Base-by-base conservation (phyloP, 2,329 filamentous ascomycete genomes). In the Cladophialophora carrionii region DNA sequence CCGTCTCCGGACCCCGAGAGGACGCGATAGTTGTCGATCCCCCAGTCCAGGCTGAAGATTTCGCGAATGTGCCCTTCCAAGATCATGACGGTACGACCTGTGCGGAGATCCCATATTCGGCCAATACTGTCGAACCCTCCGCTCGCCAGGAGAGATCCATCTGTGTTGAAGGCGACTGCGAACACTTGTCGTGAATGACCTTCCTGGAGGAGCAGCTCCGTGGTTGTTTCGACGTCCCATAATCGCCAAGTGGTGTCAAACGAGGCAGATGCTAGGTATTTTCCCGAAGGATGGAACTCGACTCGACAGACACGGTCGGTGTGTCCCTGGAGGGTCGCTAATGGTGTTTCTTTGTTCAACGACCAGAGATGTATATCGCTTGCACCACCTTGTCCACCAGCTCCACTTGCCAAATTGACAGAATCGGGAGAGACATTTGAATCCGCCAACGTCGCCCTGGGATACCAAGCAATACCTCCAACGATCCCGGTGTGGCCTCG, bases 221-320 rank as follows among this genome's bases (percentile, higher is more conserved):
- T 88, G 0, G 88, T 91, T 0, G 90, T 95, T 71, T 91, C 88
- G 0, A 98, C 87, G 75, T 98, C 94, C 94, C 95, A 99, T 37
- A 99, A 82, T 52, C 94, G 87, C 95, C 95, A 99, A 0, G 95
- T 96, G 1, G 92, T 96, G 75, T 99, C 95, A 73, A 95, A 95
- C 0, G 92, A 96, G 6, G 95, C 95, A 0, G 93, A 96, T 4
- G 94, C 95, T 5, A 98, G 82, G 73, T 94, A 98, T 67, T 85
- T 85, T 3, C 94, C 94, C 0, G 91, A 96, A 0, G 95, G 95
- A 71, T 99, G 95, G 74, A 98, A 96, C 65, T 96, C 95, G 12
- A 96, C 89, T 63, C 94, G 87, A 72, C 92, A 96, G 8, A 99
- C 92, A 67, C 95, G 88, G 61, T 90, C 90, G 4, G 86, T 88